Evolutionary conservation across 306 rosid genomes (phyloP).

Genomic region (Neltuma alba): DNA sequence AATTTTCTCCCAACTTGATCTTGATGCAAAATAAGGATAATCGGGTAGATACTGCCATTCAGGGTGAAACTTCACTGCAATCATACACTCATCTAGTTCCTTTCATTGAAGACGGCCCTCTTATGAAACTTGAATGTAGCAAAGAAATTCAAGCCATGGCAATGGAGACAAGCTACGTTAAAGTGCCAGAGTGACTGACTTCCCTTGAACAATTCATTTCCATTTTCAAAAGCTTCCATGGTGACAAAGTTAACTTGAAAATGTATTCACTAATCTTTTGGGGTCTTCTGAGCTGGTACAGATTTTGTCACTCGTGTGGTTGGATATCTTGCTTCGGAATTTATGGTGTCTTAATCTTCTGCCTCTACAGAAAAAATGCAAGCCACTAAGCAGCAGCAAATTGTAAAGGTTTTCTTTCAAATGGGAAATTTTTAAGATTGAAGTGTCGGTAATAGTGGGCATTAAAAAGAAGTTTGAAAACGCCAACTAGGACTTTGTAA

Average conservation of each 20-base stretch:
- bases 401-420: neutral
- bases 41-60: neutral
- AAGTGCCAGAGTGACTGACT: neutral
- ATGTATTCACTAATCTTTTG: neutral
- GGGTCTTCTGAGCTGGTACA: neutral
- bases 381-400: neutral
- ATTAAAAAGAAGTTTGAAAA: neutral
- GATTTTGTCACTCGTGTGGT: neutral
- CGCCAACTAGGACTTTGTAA: neutral
- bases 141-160: neutral
- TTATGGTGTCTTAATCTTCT: neutral
- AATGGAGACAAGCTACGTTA: neutral
- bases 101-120: neutral
- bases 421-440: conserved; percentile 16
- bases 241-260: neutral
- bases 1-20: neutral
- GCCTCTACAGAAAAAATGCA: neutral
- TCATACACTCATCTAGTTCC: neutral
- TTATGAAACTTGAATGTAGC: neutral
- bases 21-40: neutral
- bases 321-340: neutral
- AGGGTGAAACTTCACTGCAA: neutral
- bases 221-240: neutral
- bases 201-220: neutral
- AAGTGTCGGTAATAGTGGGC: neutral